Evolutionary conservation across 768 basidiomycete genomes (phyloP), one percentile per base, ranked within the genome.

Genomic region (Daedalea quercina): DNA sequence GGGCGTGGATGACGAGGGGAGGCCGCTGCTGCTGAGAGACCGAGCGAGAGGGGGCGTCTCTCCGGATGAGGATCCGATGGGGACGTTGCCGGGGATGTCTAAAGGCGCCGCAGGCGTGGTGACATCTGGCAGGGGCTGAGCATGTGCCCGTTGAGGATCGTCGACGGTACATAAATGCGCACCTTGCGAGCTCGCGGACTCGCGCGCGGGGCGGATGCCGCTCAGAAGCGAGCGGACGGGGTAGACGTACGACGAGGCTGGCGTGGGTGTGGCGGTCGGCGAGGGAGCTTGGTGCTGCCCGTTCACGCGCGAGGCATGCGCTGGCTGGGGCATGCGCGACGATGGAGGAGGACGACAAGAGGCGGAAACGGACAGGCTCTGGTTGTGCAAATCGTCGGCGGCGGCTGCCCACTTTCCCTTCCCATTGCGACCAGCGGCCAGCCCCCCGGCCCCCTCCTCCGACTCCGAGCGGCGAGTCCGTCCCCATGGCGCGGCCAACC

Each of bases 161-260:
- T 35, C 34, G 34, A 26, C 42, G 35, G 2, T 40, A 37, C 37
- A 47, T 37, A 50, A 23, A 41, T 28, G 17, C 43, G 20, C 25
- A 44, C 41, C 34, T 12, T 3, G 44, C n/a, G 47, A 53, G 41
- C 40, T 44, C 47, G 49, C 11, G 22, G n/a, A 28, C 31, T 46
- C 17, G 13, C 31, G 34, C 3, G 55, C 54, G 1, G 62, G 55
- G 31, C 65, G 67, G 41, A 70, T 64, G 22, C 65, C 60, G 37
- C 55, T 60, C 11, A 71, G 58, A 13, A 73, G 61, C 9, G 69
- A 67, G 41, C 65, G 67, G 34, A 71, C 66, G 3, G 70, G 71
- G 54, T 70, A 71, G 9, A 56, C 52, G 23, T 56, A 56, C 23
- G 55, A 56, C 11, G 48, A 45, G 44, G 37, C 15, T 6, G 37